phyloP scores from a whole-genome alignment of 108 stramenopile genomes.

The Conticribra guillardii region DNA sequence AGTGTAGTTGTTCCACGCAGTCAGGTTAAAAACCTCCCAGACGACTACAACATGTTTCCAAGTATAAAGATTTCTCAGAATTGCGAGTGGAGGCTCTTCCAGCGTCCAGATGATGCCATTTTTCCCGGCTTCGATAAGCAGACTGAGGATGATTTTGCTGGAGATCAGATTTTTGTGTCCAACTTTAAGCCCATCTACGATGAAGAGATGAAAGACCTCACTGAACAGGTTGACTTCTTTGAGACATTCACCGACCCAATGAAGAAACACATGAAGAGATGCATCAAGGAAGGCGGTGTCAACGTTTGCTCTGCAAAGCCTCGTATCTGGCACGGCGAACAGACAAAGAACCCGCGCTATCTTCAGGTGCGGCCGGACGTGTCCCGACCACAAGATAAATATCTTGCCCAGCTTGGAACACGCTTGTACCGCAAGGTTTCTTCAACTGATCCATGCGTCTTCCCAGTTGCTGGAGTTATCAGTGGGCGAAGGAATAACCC shows the following conservation, averaged over 20 bases:
- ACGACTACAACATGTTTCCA: conserved; percentile 49
- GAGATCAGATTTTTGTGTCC: conserved; percentile 48
- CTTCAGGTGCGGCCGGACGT: conserved; percentile 63
- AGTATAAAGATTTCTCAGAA: conserved; percentile 58
- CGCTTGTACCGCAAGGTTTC: conserved; percentile 55
- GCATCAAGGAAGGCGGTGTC: conserved; percentile 47
- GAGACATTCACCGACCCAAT: conserved; percentile 64
- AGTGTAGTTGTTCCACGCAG: conserved; percentile 61
- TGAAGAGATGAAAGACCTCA: conserved; percentile 59
- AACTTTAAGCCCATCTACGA: conserved; percentile 60
- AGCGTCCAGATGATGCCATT: conserved; percentile 64
- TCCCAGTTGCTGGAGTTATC: conserved; percentile 63
- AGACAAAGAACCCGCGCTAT: conserved; percentile 63
- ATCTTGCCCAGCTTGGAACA: conserved; percentile 61
- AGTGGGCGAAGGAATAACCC: conserved; percentile 65
- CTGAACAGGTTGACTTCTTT: conserved; percentile 59
- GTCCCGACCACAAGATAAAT: conserved; percentile 45
- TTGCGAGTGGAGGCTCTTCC: conserved; percentile 67
- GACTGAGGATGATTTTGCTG: conserved; percentile 54
- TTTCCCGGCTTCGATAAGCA: conserved; percentile 62
- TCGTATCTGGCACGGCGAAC: conserved; percentile 51
- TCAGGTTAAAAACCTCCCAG: conserved; percentile 49
- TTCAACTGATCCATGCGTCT: conserved; percentile 51
- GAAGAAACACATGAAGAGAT: conserved; percentile 57
- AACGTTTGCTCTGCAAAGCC: conserved; percentile 64